Base-by-base conservation (phyloP, 2,329 filamentous ascomycete genomes). In the Pseudogymnoascus sp. region DNA sequence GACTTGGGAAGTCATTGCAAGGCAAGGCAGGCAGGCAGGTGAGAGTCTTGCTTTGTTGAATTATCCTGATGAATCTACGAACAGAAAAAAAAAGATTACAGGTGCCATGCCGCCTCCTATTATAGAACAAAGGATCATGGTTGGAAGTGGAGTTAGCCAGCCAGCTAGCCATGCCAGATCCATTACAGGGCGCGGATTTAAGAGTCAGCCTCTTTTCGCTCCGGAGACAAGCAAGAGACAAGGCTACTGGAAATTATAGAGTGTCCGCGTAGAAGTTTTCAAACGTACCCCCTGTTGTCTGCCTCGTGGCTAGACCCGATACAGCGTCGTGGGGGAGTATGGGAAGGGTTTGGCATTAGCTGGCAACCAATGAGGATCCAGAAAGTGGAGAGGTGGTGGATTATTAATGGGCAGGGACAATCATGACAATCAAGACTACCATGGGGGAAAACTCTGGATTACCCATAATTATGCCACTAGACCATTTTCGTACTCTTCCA, bases 241-340 rank as follows among this genome's bases (percentile, higher is more conserved):
- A 41, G 37, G 45, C 45, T 51, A 51, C 45, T 51, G 45, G 45
- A 51, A 51, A 51, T 51, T 51, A 51, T 51, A 25, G 23, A 54
- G 45, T n/a, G 45, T 54, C 23, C 45, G 45, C 4, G 45, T 54
- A 54, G 2, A 7, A 7, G 25, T 54, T 54, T 54, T 31, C 23
- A 54, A 54, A 54, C 45, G 45, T 54, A 54, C 14, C 45, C 45
- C 45, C 45, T 54, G 45, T 10, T 5, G 45, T n/a, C 45, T 54
- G 45, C 45, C 45, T 54, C 45, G 23, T 31, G 23, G 23, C 45
- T 54, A 54, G 45, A n/a, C 45, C 45, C 7, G 23, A 54, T 54
- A 54, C 23, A 31, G 45, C 3, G 10, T 3, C 4, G 28, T 31
- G 28, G 28, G 8, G 28, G 28, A 2, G 3, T 11, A 10, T 34